phyloP scores from a whole-genome alignment of 1,284 basidiomycete species.

The Ustilago crameri region DNA sequence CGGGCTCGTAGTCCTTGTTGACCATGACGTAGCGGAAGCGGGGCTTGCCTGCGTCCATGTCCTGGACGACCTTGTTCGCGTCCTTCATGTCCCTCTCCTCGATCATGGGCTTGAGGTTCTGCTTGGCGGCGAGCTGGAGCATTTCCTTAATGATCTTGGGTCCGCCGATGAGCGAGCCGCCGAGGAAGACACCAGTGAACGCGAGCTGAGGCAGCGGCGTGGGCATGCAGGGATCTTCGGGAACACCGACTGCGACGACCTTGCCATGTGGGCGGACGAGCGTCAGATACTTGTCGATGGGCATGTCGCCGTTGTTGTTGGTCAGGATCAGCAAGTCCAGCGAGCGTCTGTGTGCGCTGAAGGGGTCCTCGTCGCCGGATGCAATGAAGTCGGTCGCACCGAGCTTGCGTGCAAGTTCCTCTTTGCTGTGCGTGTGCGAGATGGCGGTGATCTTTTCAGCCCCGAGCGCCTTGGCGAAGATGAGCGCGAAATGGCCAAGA shows the following conservation, averaged over 20 bases:
- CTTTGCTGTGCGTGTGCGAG: conserved; percentile 54
- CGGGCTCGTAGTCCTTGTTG: conserved; percentile 65
- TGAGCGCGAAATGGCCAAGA: conserved; percentile 60
- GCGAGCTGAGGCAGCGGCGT: conserved; percentile 53
- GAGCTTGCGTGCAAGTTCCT: conserved; percentile 52
- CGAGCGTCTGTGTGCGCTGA: conserved; percentile 61
- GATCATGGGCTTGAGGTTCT: conserved; percentile 57
- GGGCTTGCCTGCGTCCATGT: conserved; percentile 59
- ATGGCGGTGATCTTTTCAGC: conserved; percentile 60
- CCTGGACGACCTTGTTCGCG: conserved; percentile 52
- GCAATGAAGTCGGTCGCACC: conserved; percentile 59
- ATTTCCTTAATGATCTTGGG: conserved; percentile 67
- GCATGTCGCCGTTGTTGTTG: conserved; percentile 69
- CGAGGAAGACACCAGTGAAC: conserved; percentile 51
- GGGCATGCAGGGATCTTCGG: conserved; percentile 62
- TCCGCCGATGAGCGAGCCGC: conserved; percentile 61
- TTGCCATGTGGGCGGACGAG: conserved; percentile 69
- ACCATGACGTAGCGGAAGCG: conserved; percentile 71
- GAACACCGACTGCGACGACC: conserved; percentile 69
- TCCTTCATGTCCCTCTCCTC: conserved; percentile 57
- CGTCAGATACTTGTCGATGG: conserved; percentile 67
- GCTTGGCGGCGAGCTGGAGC: conserved; percentile 53
- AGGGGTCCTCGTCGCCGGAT: conserved; percentile 43
- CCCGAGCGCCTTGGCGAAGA: conserved; percentile 60
- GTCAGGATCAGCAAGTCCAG: conserved; percentile 71